A percentile compares a stretch with the other conserved stretches of the same genome.
These are phyloP conservation scores for Euptelea pleiosperma DNA, from an alignment of 164 flowering plant genomes.

Conservation along the genomic window DNA sequence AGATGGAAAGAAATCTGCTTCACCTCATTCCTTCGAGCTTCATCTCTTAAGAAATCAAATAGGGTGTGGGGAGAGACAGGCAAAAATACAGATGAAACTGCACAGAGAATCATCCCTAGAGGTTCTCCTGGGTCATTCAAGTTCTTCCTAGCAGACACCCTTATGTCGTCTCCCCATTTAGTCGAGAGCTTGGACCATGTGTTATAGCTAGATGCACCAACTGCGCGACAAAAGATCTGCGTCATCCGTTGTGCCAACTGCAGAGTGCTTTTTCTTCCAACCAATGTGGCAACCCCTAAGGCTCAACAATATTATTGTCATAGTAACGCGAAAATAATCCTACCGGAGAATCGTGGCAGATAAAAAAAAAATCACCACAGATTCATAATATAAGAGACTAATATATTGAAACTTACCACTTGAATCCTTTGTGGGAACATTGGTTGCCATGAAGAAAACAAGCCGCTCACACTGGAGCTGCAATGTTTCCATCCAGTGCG, in stretches of 20 bases:
- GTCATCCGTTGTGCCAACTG: conserved; percentile 92
- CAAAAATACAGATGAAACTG: conserved; percentile 84
- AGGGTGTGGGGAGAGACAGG: conserved; percentile 64
- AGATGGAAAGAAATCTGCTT: background rate
- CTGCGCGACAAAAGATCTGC: conserved; percentile 56
- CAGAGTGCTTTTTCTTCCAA: conserved; percentile 91
- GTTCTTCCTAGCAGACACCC: conserved; percentile 81
- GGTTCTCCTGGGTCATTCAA: conserved; percentile 89
- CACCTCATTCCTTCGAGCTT: conserved; percentile 74
- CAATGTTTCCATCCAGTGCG: conserved; percentile 82
- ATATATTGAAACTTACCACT: conserved; percentile 56
- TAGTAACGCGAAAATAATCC: no score
- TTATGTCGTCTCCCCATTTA: conserved; percentile 72
- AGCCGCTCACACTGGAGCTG: conserved; percentile 86
- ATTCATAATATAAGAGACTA: no score
- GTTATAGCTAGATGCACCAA: conserved; percentile 86
- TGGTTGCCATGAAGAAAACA: conserved; percentile 96
- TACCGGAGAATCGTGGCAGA: background rate
- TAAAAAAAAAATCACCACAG: no score
- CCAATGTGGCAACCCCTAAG: conserved; percentile 76
- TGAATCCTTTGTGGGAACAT: conserved; percentile 93
- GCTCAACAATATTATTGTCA: background rate
- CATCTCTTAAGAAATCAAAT: conserved; percentile 83
- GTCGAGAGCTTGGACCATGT: conserved; percentile 77
- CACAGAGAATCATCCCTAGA: conserved; percentile 76